Evolutionary conservation across 1,284 basidiomycete species (phyloP), one percentile per base, ranked within the genome.

Genomic region (Schizophyllum commune): DNA sequence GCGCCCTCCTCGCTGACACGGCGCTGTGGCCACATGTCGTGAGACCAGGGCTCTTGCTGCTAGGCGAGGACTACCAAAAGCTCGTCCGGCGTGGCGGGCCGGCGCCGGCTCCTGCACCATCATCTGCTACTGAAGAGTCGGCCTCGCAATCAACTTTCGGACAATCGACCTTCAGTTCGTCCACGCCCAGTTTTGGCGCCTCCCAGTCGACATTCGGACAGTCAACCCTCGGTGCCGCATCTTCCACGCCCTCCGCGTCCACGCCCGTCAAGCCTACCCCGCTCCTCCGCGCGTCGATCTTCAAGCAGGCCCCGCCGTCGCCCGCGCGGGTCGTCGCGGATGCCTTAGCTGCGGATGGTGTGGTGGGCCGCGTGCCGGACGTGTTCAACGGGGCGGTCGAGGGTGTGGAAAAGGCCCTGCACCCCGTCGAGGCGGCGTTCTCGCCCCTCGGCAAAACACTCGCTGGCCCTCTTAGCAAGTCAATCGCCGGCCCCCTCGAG

Each of bases 11-110:
- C 67, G 79, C 78, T 1, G 89, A 92, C 67, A 86, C 86, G 0
- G 84, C 75, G 59, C 70, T 88, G 4, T 92, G 90, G 89, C 76
- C 75, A 32, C 77, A 78, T 3, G 73, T 91, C 22, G 77, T 78
- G 13, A 78, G 87, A 2, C 82, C 85, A 59, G 78, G 83, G 21
- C 77, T 92, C 1, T 64, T 86, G 5, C 71, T 80, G 8, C 75
- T 93, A 1, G 89, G 86, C 5, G 71, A 75, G 0, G 88, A 92
- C 68, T 89, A 89, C 65, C 83, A 85, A 62, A 72, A 77, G 0
- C 74, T 89, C 52, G 69, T 84, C 4, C 74, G 78, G 2, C 73
- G 79, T 20, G 88, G 88, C 0, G 71, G 76, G 39, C 77, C 79
- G 20, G 64, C 68, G 8, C 64, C 72, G 2, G 67, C 73, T 9